These are phyloP conservation scores for Globisporangium radiosum DNA, from an alignment of 352 stramenopile genomes.

Conservation along the genomic window DNA sequence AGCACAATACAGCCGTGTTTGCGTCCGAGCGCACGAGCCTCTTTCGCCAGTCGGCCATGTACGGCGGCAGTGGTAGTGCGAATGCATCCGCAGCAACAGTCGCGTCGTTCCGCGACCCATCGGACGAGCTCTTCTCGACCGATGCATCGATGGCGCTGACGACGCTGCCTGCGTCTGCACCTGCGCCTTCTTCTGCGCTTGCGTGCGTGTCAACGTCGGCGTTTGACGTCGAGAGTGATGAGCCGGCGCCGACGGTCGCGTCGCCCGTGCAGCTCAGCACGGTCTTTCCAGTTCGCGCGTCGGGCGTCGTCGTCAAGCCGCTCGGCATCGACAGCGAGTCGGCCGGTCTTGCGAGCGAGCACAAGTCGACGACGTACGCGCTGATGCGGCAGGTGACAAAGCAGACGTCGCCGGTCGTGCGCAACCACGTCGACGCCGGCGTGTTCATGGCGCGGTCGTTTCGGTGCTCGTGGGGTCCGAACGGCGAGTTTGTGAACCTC, in stretches of 20 bases:
- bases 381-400: constrained; percentile 47
- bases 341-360: constrained; percentile 14
- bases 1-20: constrained; percentile 14
- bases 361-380: constrained; percentile 64
- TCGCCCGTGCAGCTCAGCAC: constrained; percentile 21
- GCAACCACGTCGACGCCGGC: constrained; percentile 50
- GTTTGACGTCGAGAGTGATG: constrained; percentile 17
- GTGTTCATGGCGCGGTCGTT: constrained; percentile 80
- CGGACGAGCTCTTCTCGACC: not conserved
- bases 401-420: constrained; percentile 26
- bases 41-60: constrained; percentile 45
- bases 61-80: constrained; percentile 5
- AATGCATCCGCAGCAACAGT: constrained; percentile 14
- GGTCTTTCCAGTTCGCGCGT: constrained; percentile 28
- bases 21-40: constrained; percentile 28
- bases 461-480: constrained; percentile 75
- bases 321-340: constrained; percentile 30
- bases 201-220: not conserved
- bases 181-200: not conserved
- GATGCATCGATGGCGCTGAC: not conserved
- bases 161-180: not conserved
- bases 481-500: constrained; percentile 65
- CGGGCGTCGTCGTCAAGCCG: constrained; percentile 18
- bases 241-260: constrained; percentile 8
- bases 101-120: constrained; percentile 23